Evolutionary conservation across 129 eudicot species (phyloP).

Genomic region (Gnaphalium uliginosum): DNA sequence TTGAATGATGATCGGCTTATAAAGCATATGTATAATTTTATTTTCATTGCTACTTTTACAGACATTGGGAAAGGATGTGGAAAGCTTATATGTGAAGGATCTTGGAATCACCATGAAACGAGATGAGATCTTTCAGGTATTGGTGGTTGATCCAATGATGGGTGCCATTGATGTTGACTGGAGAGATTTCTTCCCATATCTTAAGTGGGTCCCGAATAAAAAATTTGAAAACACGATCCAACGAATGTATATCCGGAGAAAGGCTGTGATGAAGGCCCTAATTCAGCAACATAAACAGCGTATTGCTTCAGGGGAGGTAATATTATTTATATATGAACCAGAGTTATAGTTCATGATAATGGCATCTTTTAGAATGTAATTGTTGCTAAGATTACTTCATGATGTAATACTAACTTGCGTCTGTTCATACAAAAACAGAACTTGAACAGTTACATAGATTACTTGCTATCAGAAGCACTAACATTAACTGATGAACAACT

Average conservation of each 20-base stretch:
- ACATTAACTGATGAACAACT: constrained; percentile 41
- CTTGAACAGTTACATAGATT: constrained; percentile 50
- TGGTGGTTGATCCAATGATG: constrained; percentile 61
- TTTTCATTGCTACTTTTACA: constrained; percentile 26
- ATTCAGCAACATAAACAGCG: constrained; percentile 45
- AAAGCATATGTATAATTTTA: background rate
- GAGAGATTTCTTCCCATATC: constrained; percentile 78
- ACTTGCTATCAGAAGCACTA: constrained; percentile 54
- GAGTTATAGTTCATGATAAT: background rate
- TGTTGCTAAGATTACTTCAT: background rate
- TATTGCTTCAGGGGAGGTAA: constrained; percentile 53
- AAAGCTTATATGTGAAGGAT: constrained; percentile 56
- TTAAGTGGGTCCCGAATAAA: constrained; percentile 62
- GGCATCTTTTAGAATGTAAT: background rate
- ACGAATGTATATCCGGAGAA: constrained; percentile 44
- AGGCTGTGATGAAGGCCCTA: constrained; percentile 62
- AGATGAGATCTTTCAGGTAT: constrained; percentile 47
- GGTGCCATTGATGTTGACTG: constrained; percentile 77
- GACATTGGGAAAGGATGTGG: constrained; percentile 60
- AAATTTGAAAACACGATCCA: constrained; percentile 50
- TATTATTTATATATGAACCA: background rate
- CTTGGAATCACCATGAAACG: constrained; percentile 51
- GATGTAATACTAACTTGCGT: background rate
- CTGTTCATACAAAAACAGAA: constrained; percentile 39
- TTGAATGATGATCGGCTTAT: background rate